Evolutionary conservation across 352 stramenopile genomes (phyloP).

Genomic region (Phytophthora pistaciae): DNA sequence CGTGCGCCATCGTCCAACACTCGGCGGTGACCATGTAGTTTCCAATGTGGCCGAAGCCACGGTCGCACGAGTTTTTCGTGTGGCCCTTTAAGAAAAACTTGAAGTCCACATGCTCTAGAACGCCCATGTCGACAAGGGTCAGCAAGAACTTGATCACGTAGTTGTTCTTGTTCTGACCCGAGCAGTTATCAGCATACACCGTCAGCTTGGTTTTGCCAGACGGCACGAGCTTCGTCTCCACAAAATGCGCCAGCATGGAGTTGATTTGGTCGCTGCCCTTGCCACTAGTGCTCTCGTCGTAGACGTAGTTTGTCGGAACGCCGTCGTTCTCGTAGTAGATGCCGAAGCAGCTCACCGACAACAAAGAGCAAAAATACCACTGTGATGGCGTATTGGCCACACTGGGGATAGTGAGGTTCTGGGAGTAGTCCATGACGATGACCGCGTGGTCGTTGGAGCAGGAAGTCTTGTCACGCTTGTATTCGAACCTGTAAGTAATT

Average conservation of each 20-base stretch:
- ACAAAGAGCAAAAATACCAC: constrained; percentile 30
- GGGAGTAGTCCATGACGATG: constrained; percentile 28
- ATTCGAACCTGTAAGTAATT: constrained; percentile 13
- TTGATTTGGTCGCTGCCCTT: constrained; percentile 34
- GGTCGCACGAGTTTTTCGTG: neutral
- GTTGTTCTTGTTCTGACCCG: neutral
- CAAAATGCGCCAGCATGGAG: constrained; percentile 15
- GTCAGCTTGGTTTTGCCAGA: neutral
- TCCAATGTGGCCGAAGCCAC: neutral
- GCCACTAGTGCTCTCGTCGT: constrained; percentile 17
- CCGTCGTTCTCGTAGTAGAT: constrained; percentile 23
- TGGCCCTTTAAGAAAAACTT: neutral
- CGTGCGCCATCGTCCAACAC: neutral
- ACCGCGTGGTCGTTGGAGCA: constrained; percentile 5
- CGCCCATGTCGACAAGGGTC: neutral
- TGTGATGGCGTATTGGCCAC: constrained; percentile 14
- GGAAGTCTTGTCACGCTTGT: constrained; percentile 13
- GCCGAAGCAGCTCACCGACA: constrained; percentile 11
- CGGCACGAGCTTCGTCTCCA: neutral
- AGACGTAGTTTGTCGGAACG: constrained; percentile 21
- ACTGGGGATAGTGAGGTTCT: constrained; percentile 26
- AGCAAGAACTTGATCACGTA: neutral
- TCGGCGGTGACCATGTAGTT: neutral
- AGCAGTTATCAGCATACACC: neutral
- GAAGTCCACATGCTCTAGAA: neutral